Evolutionary conservation across 2,329 filamentous ascomycete genomes (phyloP), one percentile per base, ranked within the genome.

Genomic region (Phialocephala sp.): DNA sequence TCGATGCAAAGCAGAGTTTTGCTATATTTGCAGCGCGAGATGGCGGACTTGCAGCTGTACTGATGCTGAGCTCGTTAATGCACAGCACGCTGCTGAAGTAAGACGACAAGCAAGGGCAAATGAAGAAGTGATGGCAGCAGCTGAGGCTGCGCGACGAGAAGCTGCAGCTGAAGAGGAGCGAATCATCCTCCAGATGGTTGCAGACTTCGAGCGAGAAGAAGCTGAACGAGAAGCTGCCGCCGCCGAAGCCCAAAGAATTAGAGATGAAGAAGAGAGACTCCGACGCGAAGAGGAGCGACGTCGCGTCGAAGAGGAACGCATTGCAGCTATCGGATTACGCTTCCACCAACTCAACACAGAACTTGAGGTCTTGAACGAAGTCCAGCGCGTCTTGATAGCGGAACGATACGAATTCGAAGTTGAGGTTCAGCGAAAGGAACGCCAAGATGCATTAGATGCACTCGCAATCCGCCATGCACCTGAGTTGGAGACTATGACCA

Each of bases 1-100:
- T 72, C 87, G 90, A 43, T 97, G 93, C 76, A 89, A 87, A 43
- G 89, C 90, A 9, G 83, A 95, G 73, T 96, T 96, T 77, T 96
- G 93, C 81, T 95, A 94, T 79, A 85, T 94, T 2, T 96, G 92
- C 76, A 88, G 87, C 5, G 76, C 79, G 27, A 84, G 82, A 63
- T 96, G 92, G 93, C 86, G 88, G 71, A 91, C 88, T 0, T 95
- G 92, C 74, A 78, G 78, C 1, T 95, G 92, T 75, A 82, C 79
- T 1, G 80, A 82, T 76, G 71, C 77, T 14, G 78, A 85, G 67
- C 78, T 87, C 1, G 58, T 62, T 2, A 71, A 63, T 1, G 66
- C 84, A 43, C 85, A 85, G 64, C 52, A 67, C 0, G 70, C 69
- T 0, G 82, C 80, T 2, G 75, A 68, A 2, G 68, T 57, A 8